Percentiles rank a stretch among this genome's conserved stretches.
phyloP scores from a whole-genome alignment of 2,329 filamentous ascomycete genomes.

The Helotiales sp. region DNA sequence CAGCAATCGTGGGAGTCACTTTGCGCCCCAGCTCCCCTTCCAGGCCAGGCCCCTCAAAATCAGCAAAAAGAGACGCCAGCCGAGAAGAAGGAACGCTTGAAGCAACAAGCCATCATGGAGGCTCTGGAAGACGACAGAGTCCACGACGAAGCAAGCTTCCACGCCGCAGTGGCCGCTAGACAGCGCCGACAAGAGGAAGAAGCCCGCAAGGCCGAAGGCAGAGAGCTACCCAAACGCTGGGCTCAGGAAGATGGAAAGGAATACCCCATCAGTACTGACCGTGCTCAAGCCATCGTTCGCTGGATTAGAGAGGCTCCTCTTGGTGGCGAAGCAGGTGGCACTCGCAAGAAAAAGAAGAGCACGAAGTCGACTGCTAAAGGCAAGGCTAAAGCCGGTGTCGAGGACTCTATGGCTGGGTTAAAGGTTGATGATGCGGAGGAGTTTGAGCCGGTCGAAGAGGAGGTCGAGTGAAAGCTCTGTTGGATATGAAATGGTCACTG shows the following conservation, averaged over 20 bases:
- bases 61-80: slow-evolving; percentile 53
- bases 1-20: slow-evolving; percentile 70
- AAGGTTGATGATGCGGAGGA: slow-evolving; percentile 31
- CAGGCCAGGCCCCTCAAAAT: slow-evolving; percentile 43
- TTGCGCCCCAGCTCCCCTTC: slow-evolving; percentile 64
- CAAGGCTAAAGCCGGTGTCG: slow-evolving; percentile 25
- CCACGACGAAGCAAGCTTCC: slow-evolving; percentile 68
- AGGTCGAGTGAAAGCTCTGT: slow-evolving; percentile 37
- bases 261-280: slow-evolving; percentile 71
- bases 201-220: slow-evolving; percentile 36
- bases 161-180: slow-evolving; percentile 64
- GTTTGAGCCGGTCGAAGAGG: slow-evolving; percentile 39
- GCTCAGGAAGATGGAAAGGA: slow-evolving; percentile 69
- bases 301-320: slow-evolving; percentile 69
- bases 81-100: slow-evolving; percentile 62
- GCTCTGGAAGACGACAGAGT: slow-evolving; percentile 71
- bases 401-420: slow-evolving; percentile 25
- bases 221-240: slow-evolving; percentile 57
- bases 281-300: slow-evolving; percentile 68
- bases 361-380: slow-evolving; percentile 30
- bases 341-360: slow-evolving; percentile 47
- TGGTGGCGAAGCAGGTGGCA: slow-evolving; percentile 41
- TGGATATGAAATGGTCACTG: slow-evolving; percentile 2
- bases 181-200: slow-evolving; percentile 63
- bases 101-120: slow-evolving; percentile 69